Evolutionary conservation across 306 rosid species (phyloP).

Genomic region (Malus fusca): DNA sequence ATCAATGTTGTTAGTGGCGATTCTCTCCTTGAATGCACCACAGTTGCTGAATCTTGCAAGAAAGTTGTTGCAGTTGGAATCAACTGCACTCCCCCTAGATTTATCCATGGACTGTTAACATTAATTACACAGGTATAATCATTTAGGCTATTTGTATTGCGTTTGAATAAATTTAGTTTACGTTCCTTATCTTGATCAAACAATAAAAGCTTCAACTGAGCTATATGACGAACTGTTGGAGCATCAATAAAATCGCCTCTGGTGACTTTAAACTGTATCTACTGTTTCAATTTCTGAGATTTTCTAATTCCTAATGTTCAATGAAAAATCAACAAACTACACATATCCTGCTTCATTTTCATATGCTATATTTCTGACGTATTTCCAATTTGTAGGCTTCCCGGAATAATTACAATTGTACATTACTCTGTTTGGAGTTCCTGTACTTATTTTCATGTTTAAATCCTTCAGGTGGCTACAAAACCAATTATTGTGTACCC

Average conservation of each 20-base stretch:
- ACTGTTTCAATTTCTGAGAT: not conserved
- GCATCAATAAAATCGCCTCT: not conserved
- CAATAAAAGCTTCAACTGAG: not conserved
- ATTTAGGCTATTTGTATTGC: not conserved
- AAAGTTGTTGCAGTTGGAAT: constrained; percentile 73
- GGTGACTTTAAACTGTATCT: not conserved
- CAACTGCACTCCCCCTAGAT: constrained; percentile 93
- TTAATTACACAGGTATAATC: constrained; percentile 47
- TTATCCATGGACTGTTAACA: constrained; percentile 69
- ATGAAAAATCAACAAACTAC: not conserved
- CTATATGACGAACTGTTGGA: not conserved
- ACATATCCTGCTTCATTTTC: not conserved
- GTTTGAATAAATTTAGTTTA: not conserved
- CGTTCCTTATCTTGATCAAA: not conserved
- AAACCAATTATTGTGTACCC: constrained; percentile 82
- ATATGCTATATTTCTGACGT: not conserved
- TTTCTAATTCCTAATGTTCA: not conserved
- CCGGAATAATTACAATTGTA: not conserved
- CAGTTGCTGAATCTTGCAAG: constrained; percentile 68
- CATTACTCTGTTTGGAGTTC: not conserved
- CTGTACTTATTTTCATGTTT: not conserved
- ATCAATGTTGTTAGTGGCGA: constrained; percentile 71
- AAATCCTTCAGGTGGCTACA: constrained; percentile 53
- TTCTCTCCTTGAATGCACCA: constrained; percentile 64
- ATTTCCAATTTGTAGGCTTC: not conserved